A percentile compares a stretch with the other conserved stretches of the same genome.
Conservation (phyloP, 257 asterid genomes). For the Striga asiatica region DNA sequence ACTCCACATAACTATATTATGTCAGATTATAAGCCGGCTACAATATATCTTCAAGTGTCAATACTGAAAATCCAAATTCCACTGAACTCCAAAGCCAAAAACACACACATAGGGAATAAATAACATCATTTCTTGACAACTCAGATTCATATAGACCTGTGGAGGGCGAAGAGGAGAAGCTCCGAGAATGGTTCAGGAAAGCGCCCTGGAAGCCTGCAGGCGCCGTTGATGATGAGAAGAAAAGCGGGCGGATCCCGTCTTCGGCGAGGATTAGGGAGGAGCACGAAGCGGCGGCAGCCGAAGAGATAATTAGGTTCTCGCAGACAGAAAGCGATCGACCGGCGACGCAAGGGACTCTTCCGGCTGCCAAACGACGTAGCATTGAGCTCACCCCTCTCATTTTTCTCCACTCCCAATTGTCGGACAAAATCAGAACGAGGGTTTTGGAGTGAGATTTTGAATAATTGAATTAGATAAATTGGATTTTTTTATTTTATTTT, state of each 20-base stretch:
- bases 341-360: conserved; percentile 19
- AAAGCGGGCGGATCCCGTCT: conserved; percentile 24
- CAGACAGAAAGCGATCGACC: conserved; percentile 28
- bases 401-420: background rate
- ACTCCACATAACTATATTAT: too few species aligned
- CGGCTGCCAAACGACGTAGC: conserved; percentile 47
- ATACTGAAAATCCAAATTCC: background rate
- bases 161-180: conserved; percentile 52
- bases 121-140: background rate
- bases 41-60: background rate
- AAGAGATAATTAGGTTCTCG: conserved; percentile 44
- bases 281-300: conserved; percentile 60
- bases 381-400: conserved; percentile 38
- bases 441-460: background rate
- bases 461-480: background rate
- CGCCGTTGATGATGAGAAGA: conserved; percentile 22
- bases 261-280: conserved; percentile 45
- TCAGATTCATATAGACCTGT: conserved; percentile 32
- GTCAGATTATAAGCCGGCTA: too few species aligned
- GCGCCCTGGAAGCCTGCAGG: conserved; percentile 13
- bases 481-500: too few species aligned
- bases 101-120: background rate
- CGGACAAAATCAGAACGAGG: conserved; percentile 5
- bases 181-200: conserved; percentile 31
- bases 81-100: background rate